Conservation (phyloP, 2,329 filamentous ascomycete species). For the Metarhizium humberi region DNA sequence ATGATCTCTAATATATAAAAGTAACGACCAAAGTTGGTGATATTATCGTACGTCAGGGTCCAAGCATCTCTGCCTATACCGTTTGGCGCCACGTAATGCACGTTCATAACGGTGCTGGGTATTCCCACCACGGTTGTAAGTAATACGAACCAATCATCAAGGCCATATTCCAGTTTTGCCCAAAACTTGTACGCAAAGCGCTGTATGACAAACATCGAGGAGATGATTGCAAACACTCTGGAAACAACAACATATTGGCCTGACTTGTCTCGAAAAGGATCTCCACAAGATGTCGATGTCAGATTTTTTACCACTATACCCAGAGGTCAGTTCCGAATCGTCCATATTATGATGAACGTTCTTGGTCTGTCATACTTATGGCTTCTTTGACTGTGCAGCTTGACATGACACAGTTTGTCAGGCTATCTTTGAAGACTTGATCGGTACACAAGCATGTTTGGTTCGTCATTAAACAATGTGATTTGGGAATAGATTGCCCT, state of each 20-base stretch:
- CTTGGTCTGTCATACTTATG: background rate
- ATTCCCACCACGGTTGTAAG: constrained; percentile 18
- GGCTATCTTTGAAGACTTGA: background rate
- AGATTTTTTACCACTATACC: constrained; percentile 16
- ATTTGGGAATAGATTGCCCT: background rate
- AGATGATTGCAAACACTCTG: constrained; percentile 23
- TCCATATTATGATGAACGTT: background rate
- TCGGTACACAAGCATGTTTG: background rate
- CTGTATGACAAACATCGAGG: constrained; percentile 30
- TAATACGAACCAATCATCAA: constrained; percentile 29
- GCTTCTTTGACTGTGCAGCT: background rate
- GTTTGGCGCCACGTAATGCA: constrained; percentile 22
- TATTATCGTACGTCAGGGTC: constrained; percentile 30
- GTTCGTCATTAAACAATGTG: background rate
- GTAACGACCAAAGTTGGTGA: constrained; percentile 33
- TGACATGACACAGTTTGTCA: background rate
- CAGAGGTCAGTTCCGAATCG: background rate
- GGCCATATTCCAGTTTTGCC: constrained; percentile 22
- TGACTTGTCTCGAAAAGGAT: constrained; percentile 20
- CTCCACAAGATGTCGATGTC: constrained; percentile 11
- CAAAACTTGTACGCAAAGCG: constrained; percentile 29
- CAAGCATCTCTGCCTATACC: constrained; percentile 43
- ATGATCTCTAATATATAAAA: constrained; percentile 34
- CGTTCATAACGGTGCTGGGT: constrained; percentile 19
- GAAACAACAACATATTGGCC: constrained; percentile 23